A percentile compares a stretch with the other conserved stretches of the same genome.
Evolutionary conservation across 2,329 filamentous ascomycete species (phyloP).

Genomic region (Alternaria sp.): DNA sequence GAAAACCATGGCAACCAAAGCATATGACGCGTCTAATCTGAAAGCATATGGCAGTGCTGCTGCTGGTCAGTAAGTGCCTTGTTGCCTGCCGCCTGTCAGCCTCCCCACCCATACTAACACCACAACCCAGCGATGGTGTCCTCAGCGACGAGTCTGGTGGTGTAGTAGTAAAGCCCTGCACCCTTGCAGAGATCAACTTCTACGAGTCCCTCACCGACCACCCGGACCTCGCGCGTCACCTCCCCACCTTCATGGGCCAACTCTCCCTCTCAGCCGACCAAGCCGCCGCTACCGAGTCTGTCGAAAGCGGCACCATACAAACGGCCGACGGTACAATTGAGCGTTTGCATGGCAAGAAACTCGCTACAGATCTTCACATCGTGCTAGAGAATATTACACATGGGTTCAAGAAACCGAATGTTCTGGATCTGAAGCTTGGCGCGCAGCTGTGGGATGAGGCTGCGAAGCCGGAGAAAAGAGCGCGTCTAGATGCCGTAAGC

Average conservation of each 20-base stretch:
- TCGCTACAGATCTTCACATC: conserved; percentile 80
- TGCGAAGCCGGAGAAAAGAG: conserved; percentile 66
- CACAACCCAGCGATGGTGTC: conserved; percentile 77
- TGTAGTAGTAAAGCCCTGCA: conserved; percentile 95
- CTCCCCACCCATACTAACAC: conserved; percentile 10
- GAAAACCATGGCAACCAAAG: conserved; percentile 49
- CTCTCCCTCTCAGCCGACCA: conserved; percentile 64
- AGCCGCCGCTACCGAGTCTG: conserved; percentile 18
- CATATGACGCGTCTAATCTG: conserved; percentile 69
- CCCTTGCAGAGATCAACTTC: conserved; percentile 83
- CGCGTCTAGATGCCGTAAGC: conserved; percentile 67
- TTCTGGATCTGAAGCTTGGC: conserved; percentile 93
- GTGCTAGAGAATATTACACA: conserved; percentile 85
- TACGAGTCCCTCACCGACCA: conserved; percentile 79
- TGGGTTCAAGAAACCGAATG: conserved; percentile 85
- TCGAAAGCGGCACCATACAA: conserved; percentile 40
- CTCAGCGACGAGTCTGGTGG: conserved; percentile 83
- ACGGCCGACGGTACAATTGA: conserved; percentile 40
- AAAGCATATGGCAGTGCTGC: conserved; percentile 78
- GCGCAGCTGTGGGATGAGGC: conserved; percentile 83
- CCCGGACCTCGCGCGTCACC: conserved; percentile 77
- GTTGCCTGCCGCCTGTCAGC: conserved; percentile 9
- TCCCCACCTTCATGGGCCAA: conserved; percentile 86
- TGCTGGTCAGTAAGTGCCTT: conserved; percentile 78
- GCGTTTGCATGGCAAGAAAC: conserved; percentile 65